These are phyloP conservation scores for Pythium sp. DNA, from an alignment of 352 stramenopile genomes.

Conservation along the genomic window DNA sequence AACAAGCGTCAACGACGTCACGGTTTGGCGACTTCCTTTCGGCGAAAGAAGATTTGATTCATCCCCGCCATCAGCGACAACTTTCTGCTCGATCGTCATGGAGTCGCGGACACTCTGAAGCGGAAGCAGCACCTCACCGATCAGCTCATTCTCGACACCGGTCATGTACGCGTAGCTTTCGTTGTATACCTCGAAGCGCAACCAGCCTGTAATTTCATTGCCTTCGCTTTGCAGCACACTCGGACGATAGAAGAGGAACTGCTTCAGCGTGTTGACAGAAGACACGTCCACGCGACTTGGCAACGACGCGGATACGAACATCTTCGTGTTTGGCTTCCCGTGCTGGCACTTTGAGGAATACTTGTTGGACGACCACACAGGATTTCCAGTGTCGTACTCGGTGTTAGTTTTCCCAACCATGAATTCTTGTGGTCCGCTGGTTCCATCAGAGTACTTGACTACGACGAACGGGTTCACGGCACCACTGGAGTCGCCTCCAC, in stretches of 20 bases:
- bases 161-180: slow-evolving; percentile 79
- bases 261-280: slow-evolving; percentile 63
- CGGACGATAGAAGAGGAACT: slow-evolving; percentile 75
- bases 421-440: slow-evolving; percentile 47
- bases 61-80: slow-evolving; percentile 26
- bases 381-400: slow-evolving; percentile 70
- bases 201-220: slow-evolving; percentile 50
- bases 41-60: background rate
- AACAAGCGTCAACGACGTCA: slow-evolving; percentile 65
- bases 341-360: slow-evolving; percentile 57
- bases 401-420: slow-evolving; percentile 83
- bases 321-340: slow-evolving; percentile 59
- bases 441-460: slow-evolving; percentile 61
- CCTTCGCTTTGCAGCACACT: slow-evolving; percentile 24
- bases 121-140: slow-evolving; percentile 72
- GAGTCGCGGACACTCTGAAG: slow-evolving; percentile 62
- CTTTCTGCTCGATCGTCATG: slow-evolving; percentile 62
- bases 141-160: slow-evolving; percentile 66
- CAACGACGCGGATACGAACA: slow-evolving; percentile 47
- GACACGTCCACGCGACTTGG: slow-evolving; percentile 64
- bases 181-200: slow-evolving; percentile 74
- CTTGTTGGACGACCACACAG: slow-evolving; percentile 77
- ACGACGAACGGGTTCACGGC: slow-evolving; percentile 67
- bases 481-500: slow-evolving; percentile 16
- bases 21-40: slow-evolving; percentile 29